Conservation (phyloP, 2,329 filamentous ascomycete species). For the Aspergillus floridensis region DNA sequence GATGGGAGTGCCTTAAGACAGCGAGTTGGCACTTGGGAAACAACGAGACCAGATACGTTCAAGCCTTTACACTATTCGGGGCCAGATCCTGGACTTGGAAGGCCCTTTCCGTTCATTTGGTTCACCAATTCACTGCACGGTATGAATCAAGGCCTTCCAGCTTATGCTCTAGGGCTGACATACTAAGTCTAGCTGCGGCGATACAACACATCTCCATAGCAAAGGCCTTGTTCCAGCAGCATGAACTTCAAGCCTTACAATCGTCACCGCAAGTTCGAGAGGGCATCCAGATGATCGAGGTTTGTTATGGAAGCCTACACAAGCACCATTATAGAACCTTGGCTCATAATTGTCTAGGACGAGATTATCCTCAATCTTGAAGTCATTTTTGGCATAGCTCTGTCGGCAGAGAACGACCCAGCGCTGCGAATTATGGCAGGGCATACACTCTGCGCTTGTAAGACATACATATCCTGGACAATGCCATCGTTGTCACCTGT, state of each 20-base stretch:
- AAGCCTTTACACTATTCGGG: conserved; percentile 31
- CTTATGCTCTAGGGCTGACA: not conserved
- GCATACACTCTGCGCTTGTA: conserved; percentile 35
- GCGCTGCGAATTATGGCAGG: conserved; percentile 34
- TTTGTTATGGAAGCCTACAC: conserved; percentile 9
- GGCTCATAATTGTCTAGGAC: conserved; percentile 15
- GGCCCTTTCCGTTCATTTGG: conserved; percentile 35
- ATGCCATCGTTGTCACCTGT: not conserved
- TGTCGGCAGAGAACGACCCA: conserved; percentile 34
- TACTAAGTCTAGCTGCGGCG: conserved; percentile 25
- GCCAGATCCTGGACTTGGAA: conserved; percentile 25
- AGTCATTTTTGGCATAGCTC: conserved; percentile 33
- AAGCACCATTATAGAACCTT: too few species aligned
- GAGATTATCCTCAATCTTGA: conserved; percentile 28
- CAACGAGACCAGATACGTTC: conserved; percentile 26
- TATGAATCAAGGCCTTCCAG: conserved; percentile 11
- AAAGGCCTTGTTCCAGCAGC: conserved; percentile 28
- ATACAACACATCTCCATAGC: conserved; percentile 35
- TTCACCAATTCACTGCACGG: conserved; percentile 34
- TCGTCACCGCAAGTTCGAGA: conserved; percentile 12
- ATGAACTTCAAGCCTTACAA: conserved; percentile 21
- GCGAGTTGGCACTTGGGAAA: conserved; percentile 31
- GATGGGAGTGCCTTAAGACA: conserved; percentile 22
- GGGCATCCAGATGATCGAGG: conserved; percentile 22
- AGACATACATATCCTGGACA: not conserved